Evolutionary conservation across 2,329 filamentous ascomycete genomes (phyloP).

Genomic region (Colletotrichum lini): DNA sequence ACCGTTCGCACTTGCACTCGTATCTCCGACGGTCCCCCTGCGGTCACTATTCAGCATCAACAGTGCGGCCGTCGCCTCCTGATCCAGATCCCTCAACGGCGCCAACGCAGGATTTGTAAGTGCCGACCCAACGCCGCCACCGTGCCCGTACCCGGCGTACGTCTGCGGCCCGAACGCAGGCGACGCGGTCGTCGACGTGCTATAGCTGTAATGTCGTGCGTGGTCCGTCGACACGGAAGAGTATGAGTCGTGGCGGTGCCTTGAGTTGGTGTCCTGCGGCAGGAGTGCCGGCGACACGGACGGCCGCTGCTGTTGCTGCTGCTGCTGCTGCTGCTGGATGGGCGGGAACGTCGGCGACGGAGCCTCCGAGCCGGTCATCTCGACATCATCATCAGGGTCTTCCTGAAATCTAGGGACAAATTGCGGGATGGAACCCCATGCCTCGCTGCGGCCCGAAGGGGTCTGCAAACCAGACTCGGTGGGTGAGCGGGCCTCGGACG

Average conservation of each 20-base stretch:
- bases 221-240: slow-evolving; percentile 66
- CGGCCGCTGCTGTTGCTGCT: slow-evolving; percentile 53
- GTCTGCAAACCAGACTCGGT: slow-evolving; percentile 50
- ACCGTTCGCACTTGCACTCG: slow-evolving; percentile 61
- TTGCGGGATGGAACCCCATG: slow-evolving; percentile 47
- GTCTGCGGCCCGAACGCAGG: slow-evolving; percentile 70
- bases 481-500: slow-evolving; percentile 43
- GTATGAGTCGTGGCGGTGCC: slow-evolving; percentile 65
- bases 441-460: slow-evolving; percentile 45
- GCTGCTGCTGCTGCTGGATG: slow-evolving; percentile 44
- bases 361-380: slow-evolving; percentile 69
- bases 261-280: slow-evolving; percentile 58
- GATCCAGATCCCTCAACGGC: slow-evolving; percentile 71
- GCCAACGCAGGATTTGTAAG: slow-evolving; percentile 71
- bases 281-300: slow-evolving; percentile 68
- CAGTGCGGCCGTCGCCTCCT: slow-evolving; percentile 87
- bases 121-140: slow-evolving; percentile 60
- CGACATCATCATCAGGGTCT: slow-evolving; percentile 66
- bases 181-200: slow-evolving; percentile 64
- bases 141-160: slow-evolving; percentile 57
- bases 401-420: slow-evolving; percentile 56
- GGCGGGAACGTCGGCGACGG: slow-evolving; percentile 63
- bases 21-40: slow-evolving; percentile 59
- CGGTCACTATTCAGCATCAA: slow-evolving; percentile 90
- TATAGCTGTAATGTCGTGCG: slow-evolving; percentile 63